A percentile compares a stretch with the other conserved stretches of the same genome.
These are phyloP conservation scores for Coriaria nepalensis DNA, from an alignment of 306 rosid genomes.

Conservation along the genomic window DNA sequence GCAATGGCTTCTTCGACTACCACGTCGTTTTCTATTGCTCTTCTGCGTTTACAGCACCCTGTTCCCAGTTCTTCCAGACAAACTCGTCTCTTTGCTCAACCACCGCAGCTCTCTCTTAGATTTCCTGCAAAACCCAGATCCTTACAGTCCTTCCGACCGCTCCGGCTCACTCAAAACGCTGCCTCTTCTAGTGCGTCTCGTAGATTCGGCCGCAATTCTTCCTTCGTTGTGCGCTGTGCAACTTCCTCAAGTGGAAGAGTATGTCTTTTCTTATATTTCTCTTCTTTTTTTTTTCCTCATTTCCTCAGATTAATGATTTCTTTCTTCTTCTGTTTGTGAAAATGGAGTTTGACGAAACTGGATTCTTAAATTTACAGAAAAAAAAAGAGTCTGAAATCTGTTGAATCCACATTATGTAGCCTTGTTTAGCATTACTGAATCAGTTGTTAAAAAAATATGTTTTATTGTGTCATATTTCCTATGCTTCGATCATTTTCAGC, in stretches of 20 bases:
- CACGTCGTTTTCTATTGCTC: constrained; percentile 30
- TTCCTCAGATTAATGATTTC: neutral
- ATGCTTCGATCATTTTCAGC: too few species aligned
- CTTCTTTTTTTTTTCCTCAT: neutral
- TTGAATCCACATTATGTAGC: too few species aligned
- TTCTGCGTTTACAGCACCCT: constrained; percentile 23
- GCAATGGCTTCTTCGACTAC: constrained; percentile 45
- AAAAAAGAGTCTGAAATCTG: too few species aligned
- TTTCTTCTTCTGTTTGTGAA: neutral
- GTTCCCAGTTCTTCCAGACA: constrained; percentile 21
- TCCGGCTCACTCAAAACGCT: constrained; percentile 19
- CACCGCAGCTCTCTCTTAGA: constrained; percentile 19
- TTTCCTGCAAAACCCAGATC: constrained; percentile 22
- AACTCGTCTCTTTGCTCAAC: constrained; percentile 24
- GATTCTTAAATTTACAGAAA: too few species aligned
- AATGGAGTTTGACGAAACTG: too few species aligned
- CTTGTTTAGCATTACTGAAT: too few species aligned
- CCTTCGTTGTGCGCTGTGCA: constrained; percentile 40
- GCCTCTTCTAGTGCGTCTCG: constrained; percentile 27
- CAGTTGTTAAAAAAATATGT: too few species aligned
- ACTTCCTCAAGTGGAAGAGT: constrained; percentile 70
- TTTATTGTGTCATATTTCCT: too few species aligned
- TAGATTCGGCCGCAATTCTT: constrained; percentile 20
- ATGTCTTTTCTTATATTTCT: neutral
- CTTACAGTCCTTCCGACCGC: constrained; percentile 22